A percentile compares a stretch with the other conserved stretches of the same genome.
phyloP scores from a whole-genome alignment of 2,329 filamentous ascomycete genomes.

The Botrytis deweyae region DNA sequence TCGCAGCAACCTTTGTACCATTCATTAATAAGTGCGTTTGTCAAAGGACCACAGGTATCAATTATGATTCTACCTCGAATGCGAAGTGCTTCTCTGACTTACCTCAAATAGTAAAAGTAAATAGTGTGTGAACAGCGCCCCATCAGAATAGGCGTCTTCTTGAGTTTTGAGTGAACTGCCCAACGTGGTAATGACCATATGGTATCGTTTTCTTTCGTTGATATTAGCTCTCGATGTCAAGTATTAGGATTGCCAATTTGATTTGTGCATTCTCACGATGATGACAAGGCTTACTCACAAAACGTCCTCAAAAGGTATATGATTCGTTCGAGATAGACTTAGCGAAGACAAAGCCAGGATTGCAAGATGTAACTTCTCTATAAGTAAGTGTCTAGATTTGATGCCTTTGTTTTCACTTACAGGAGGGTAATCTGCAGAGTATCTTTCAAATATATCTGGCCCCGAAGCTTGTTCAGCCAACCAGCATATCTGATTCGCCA shows the following conservation, averaged over 20 bases:
- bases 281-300: constrained; percentile 42
- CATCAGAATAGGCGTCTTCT: constrained; percentile 54
- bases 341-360: constrained; percentile 16
- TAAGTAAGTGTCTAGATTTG: neutral
- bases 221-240: constrained; percentile 47
- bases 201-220: constrained; percentile 53
- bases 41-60: neutral
- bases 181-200: constrained; percentile 51
- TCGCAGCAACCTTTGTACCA: constrained; percentile 45
- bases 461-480: neutral
- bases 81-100: constrained; percentile 27
- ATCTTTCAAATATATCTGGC: constrained; percentile 8
- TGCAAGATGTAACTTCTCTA: constrained; percentile 9
- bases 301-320: constrained; percentile 16
- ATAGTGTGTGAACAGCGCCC: constrained; percentile 57
- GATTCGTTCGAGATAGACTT: constrained; percentile 18
- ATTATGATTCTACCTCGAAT: neutral
- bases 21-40: constrained; percentile 32
- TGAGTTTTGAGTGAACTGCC: constrained; percentile 46
- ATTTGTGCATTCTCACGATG: constrained; percentile 45
- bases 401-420: neutral
- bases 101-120: constrained; percentile 57
- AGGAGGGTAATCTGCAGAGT: neutral
- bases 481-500: constrained; percentile 33
- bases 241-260: constrained; percentile 48